phyloP scores from a whole-genome alignment of 352 stramenopile species.

The Phytophthora aleatoria region DNA sequence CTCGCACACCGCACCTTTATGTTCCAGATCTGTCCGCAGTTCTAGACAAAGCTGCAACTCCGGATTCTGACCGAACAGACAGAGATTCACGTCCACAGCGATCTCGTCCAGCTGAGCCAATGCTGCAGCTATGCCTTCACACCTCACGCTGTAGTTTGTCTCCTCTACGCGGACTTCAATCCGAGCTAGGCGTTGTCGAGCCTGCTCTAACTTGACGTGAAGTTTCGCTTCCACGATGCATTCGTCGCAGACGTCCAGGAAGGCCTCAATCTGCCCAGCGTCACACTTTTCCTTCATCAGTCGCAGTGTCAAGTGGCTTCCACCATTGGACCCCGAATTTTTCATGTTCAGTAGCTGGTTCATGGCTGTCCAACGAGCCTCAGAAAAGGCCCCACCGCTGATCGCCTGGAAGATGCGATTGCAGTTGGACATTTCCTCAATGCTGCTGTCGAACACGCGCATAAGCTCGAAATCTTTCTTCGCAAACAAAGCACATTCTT shows the following conservation, averaged over 20 bases:
- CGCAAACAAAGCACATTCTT: slow-evolving; percentile 12
- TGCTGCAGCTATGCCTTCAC: slow-evolving; percentile 35
- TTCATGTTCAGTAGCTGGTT: slow-evolving; percentile 25
- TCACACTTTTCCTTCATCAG: slow-evolving; percentile 34
- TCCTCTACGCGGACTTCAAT: slow-evolving; percentile 43
- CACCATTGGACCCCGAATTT: background rate
- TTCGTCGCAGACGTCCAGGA: slow-evolving; percentile 48
- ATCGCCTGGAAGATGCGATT: slow-evolving; percentile 61
- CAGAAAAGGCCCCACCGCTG: slow-evolving; percentile 42
- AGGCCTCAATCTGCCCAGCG: slow-evolving; percentile 14
- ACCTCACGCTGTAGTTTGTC: slow-evolving; percentile 46
- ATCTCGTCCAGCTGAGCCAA: slow-evolving; percentile 43
- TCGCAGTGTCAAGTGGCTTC: slow-evolving; percentile 23
- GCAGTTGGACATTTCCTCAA: slow-evolving; percentile 49
- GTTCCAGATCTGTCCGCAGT: slow-evolving; percentile 39
- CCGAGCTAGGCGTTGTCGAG: slow-evolving; percentile 33
- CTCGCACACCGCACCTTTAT: slow-evolving; percentile 39
- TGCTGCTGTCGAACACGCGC: slow-evolving; percentile 37
- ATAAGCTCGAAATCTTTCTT: slow-evolving; percentile 46
- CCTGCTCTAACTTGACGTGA: slow-evolving; percentile 39
- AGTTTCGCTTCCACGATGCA: slow-evolving; percentile 60
- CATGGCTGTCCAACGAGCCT: slow-evolving; percentile 44
- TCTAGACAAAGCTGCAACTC: slow-evolving; percentile 38
- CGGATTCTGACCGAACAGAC: slow-evolving; percentile 49
- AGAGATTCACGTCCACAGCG: slow-evolving; percentile 42